Conservation (phyloP, 345 rosid species). For the Citrus cavaleriei region DNA sequence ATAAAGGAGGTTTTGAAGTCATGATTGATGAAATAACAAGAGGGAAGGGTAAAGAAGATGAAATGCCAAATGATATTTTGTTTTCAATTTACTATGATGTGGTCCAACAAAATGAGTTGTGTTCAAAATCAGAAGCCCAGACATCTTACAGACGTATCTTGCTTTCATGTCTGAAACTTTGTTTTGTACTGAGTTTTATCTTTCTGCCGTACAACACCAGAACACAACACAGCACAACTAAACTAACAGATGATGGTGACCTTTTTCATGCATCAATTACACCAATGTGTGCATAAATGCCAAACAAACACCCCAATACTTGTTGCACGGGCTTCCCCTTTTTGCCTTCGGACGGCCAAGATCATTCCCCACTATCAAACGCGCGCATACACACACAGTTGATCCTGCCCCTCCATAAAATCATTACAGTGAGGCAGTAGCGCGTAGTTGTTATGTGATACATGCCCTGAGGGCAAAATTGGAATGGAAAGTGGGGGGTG, state of each 20-base stretch:
- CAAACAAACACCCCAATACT: constrained; percentile 22
- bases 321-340: constrained; percentile 8
- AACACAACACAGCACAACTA: not conserved
- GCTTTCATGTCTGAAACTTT: constrained; percentile 16
- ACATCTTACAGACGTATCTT: constrained; percentile 9
- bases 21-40: not conserved
- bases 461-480: not conserved
- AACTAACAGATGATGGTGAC: constrained; percentile 60
- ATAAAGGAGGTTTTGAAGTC: not conserved
- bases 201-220: constrained; percentile 27
- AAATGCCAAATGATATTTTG: not conserved
- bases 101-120: constrained; percentile 3
- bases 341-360: constrained; percentile 35
- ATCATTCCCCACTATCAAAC: constrained; percentile 11
- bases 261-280: constrained; percentile 28
- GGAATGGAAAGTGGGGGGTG: not conserved
- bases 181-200: constrained; percentile 16
- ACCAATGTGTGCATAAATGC: constrained; percentile 25
- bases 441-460: too few species aligned
- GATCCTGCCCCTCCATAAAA: constrained; percentile 30
- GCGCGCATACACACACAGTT: constrained; percentile 2
- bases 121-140: not conserved
- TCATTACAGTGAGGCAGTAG: not conserved
- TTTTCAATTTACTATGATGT: not conserved
- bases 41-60: not conserved